Base-by-base conservation (phyloP, 2,329 filamentous ascomycete genomes). In the Thielaviopsis punctulata region DNA sequence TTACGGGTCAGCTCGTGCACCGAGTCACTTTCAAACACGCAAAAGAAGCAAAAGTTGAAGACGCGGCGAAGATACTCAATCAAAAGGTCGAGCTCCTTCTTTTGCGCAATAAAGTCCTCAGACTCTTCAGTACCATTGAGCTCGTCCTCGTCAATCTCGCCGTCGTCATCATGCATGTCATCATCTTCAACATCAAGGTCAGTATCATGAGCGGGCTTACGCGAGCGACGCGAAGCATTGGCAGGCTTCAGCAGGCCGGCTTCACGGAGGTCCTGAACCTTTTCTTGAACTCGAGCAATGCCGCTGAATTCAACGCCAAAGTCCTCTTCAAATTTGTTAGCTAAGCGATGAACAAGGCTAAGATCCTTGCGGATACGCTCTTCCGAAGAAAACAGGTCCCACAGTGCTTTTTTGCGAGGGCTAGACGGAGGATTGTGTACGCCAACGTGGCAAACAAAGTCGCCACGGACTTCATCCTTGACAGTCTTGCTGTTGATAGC, bases 11-110 rank as follows among this genome's bases (percentile, higher is more conserved):
- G 73, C 68, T 98, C 92, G 62, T 98, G 92, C 21, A 96, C 82
- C 0, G 90, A 96, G 65, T 98, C 92, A 62, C 88, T 92, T 68
- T 98, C 92, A 59, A 98, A 96, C 4, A 98, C 93, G 65, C 92
- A 98, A 71, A 96, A 98, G 73, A 98, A 95, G 71, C 92, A 98
- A 69, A 98, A 96, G 68, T 92, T 95, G 74, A 93, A 94, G 50
- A 98, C 92, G 15, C 92, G 82, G 50, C 92, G 87, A 55, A 98
- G 75, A 64, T 98, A 98, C 68, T 98, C 92, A 51, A 96, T 92
- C 65, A 95, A 75, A 33, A 98, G 73, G 67, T 98, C 92, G 48
- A 98, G 78, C 62, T 92, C 89, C 73, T 98, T 96, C 76, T 96
- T 96, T 73, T 94, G 92, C 41, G 82, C 76, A 52, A 95, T 66